Evolutionary conservation across 139 green algal genomes (phyloP).

Genomic region (Edaphochlamys debaryana): DNA sequence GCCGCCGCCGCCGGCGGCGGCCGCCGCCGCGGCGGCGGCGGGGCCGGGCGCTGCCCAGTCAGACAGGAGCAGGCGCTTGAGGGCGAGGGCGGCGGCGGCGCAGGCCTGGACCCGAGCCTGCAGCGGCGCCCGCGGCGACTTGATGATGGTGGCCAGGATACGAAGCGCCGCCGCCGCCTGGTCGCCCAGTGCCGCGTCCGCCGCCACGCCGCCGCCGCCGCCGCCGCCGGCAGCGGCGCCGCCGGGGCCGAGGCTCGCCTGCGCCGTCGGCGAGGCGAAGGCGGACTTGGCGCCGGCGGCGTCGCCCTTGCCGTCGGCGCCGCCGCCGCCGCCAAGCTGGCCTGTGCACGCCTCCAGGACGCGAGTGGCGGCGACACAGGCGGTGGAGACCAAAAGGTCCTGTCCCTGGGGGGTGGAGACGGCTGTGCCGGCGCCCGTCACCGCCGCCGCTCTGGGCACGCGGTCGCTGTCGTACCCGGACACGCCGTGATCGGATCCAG

Average conservation of each 20-base stretch:
- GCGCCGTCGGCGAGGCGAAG: background rate
- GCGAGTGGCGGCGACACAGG: conserved; percentile 30
- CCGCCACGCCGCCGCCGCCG: too few species aligned
- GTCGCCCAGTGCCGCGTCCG: conserved; percentile 4
- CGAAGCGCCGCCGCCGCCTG: conserved; percentile 24
- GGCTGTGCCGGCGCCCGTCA: background rate
- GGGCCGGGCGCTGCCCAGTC: background rate
- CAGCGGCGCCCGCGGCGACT: conserved; percentile 3
- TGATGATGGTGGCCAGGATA: conserved; percentile 33
- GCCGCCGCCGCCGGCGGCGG: background rate
- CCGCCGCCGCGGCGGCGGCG: background rate
- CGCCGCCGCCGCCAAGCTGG: background rate
- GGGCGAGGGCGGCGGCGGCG: background rate
- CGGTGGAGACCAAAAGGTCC: conserved; percentile 35
- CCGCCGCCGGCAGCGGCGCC: too few species aligned
- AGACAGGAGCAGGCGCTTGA: conserved; percentile 19
- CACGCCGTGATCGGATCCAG: background rate
- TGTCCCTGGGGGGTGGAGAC: conserved; percentile 4
- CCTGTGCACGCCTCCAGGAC: conserved; percentile 26
- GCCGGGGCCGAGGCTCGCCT: background rate
- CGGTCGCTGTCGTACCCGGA: background rate
- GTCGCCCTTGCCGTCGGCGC: background rate
- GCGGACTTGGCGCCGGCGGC: too few species aligned
- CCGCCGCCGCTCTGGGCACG: background rate
- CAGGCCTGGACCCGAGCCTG: conserved; percentile 24